These are phyloP conservation scores for Shiraia sp. DNA, from an alignment of 2,329 filamentous ascomycete genomes.

Conservation along the genomic window DNA sequence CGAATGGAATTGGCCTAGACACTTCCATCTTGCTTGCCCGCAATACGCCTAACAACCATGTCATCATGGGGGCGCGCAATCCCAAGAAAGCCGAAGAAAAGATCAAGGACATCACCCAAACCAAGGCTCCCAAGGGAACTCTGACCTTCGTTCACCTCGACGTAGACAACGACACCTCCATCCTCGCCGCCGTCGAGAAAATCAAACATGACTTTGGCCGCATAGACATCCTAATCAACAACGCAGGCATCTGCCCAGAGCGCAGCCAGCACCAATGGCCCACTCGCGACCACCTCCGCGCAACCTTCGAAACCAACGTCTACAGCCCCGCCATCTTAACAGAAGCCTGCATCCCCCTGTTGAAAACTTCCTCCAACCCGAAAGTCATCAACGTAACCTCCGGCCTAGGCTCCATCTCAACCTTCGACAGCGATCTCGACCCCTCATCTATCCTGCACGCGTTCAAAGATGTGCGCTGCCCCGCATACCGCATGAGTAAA, in stretches of 20 bases:
- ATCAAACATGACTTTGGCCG: slow-evolving; percentile 30
- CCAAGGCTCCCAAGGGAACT: slow-evolving; percentile 31
- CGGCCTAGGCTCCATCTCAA: slow-evolving; percentile 35
- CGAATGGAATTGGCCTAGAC: slow-evolving; percentile 43
- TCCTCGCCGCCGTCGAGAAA: slow-evolving; percentile 38
- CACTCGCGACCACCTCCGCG: slow-evolving; percentile 21
- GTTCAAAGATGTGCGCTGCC: slow-evolving; percentile 3
- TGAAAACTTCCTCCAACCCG: slow-evolving; percentile 34
- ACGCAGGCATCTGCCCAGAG: slow-evolving; percentile 64
- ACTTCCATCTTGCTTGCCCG: slow-evolving; percentile 33
- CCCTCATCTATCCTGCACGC: neutral
- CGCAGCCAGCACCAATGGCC: slow-evolving; percentile 8
- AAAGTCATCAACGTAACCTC: slow-evolving; percentile 44
- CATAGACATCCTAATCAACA: slow-evolving; percentile 87
- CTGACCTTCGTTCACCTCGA: slow-evolving; percentile 43
- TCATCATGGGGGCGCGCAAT: slow-evolving; percentile 42
- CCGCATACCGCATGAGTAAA: slow-evolving; percentile 42
- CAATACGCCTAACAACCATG: slow-evolving; percentile 36
- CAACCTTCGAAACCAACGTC: slow-evolving; percentile 44
- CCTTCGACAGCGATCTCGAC: slow-evolving; percentile 7
- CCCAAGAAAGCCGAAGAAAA: slow-evolving; percentile 36
- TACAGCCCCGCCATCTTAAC: slow-evolving; percentile 40
- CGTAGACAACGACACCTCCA: slow-evolving; percentile 38
- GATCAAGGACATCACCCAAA: slow-evolving; percentile 32
- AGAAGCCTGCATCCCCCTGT: slow-evolving; percentile 36